phyloP scores from a whole-genome alignment of 805 yeast genomes.

The Teunomyces cretensis region DNA sequence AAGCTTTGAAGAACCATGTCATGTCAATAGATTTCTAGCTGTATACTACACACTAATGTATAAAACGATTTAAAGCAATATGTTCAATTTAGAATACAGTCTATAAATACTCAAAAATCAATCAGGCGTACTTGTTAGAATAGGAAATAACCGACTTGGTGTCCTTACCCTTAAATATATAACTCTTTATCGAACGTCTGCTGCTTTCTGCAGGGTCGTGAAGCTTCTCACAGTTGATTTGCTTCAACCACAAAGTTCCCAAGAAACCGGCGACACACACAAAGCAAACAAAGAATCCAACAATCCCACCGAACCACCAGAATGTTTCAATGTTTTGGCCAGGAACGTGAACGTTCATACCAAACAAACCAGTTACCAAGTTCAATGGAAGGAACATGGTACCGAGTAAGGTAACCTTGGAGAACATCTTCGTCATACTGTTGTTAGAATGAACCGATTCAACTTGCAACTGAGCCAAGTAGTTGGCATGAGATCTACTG shows the following conservation, averaged over 20 bases:
- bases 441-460: constrained; percentile 27
- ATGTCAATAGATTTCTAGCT: background rate
- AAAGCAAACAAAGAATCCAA: constrained; percentile 23
- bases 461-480: constrained; percentile 31
- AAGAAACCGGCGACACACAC: constrained; percentile 24
- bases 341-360: constrained; percentile 28
- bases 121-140: constrained; percentile 33
- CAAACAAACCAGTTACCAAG: constrained; percentile 26
- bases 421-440: constrained; percentile 23
- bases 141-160: constrained; percentile 42
- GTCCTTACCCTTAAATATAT: constrained; percentile 20
- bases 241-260: constrained; percentile 21
- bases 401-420: constrained; percentile 28
- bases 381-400: constrained; percentile 28
- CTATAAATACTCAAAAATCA: constrained; percentile 8
- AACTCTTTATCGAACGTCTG: constrained; percentile 22
- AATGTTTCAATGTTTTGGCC: constrained; percentile 13
- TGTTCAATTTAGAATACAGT: no score
- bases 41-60: background rate
- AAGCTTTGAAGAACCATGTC: background rate
- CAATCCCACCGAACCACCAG: constrained; percentile 22
- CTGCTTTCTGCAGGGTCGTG: constrained; percentile 9
- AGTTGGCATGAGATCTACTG: constrained; percentile 27
- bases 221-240: constrained; percentile 9
- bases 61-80: background rate